Evolutionary conservation across 192 early-diverging fungal genomes (phyloP), one percentile per base, ranked within the genome.

Genomic region (Spizellomyces punctatus): DNA sequence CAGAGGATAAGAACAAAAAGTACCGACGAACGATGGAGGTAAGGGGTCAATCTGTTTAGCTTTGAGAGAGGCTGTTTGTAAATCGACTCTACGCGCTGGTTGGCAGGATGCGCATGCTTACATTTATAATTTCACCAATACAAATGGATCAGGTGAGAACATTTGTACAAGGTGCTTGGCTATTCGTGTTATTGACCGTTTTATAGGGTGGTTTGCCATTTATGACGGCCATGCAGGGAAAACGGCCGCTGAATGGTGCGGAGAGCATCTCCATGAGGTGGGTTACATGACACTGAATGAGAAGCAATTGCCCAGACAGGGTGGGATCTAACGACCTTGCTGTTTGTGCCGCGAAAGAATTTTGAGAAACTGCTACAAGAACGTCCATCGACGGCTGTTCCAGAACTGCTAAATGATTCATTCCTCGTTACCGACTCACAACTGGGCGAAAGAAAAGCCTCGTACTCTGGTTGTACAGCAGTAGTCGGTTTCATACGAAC

Each of bases 211-310:
- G 66, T 95, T 98, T 88, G 95, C 94, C 27, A 90, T 99, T 52
- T 99, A 92, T 79, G 97, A 99, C 73, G 97, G 97, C 36, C 97
- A 99, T 78, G 97, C 97, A 4, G 96, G 97, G 14, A 93, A 92
- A 74, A 83, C 90, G 55, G 94, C 95, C 6, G 97, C 97, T 12
- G 94, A 96, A 60, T 98, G 92, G 93, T 98, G 96, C 79, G 96
- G 96, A 27, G 84, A 85, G 17, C 87, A 93, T 82, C 86, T 96
- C 69, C 93, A 91, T 72, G 86, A 84, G 84, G 92, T 92, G 71
- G 68, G 36, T 59, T 44, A 58, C 46, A 45, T 41, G 12, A 41
- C 42, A 22, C n/a, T 65, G 16, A 41, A 5, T 5, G 16, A 48
- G 3, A 36, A 2, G 27, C 27, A 36, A 36, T 36, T 36, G 0